Evolutionary conservation across 1,284 basidiomycete species (phyloP).

Genomic region (Ganoderma lucidum): DNA sequence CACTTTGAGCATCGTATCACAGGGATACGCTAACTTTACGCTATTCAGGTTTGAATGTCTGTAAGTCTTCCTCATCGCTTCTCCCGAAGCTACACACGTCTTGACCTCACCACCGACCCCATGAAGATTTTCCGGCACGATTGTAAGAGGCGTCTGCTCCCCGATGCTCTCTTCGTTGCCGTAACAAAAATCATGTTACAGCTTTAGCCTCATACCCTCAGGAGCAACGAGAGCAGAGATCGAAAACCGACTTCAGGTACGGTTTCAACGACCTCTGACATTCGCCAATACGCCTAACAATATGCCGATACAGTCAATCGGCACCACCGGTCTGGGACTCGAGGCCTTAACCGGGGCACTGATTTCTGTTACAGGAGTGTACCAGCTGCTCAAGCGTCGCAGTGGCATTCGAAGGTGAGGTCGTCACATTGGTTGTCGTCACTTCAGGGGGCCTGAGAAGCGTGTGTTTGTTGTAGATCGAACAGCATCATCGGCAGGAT

Average conservation of each 20-base stretch:
- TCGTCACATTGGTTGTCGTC: too few species aligned
- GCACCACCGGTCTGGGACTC: neutral
- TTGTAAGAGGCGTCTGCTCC: neutral
- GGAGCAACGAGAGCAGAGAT: neutral
- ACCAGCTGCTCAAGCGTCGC: neutral
- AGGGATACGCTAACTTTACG: neutral
- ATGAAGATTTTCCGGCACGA: neutral
- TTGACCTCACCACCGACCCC: neutral
- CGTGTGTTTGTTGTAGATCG: neutral
- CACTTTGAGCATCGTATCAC: too few species aligned
- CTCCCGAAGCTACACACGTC: neutral
- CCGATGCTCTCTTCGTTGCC: neutral
- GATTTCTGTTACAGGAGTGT: neutral
- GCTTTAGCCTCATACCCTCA: neutral
- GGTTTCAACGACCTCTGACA: neutral
- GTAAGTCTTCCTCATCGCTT: neutral
- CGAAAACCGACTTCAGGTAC: neutral
- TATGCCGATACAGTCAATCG: neutral
- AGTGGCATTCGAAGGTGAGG: neutral
- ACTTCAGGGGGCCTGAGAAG: too few species aligned
- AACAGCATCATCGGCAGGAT: neutral
- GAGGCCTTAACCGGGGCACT: neutral
- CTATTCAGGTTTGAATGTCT: neutral
- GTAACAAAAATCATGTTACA: neutral
- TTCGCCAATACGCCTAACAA: neutral